phyloP scores from a whole-genome alignment of 176 grass and related monocot species.

The Aegilops bicornis region DNA sequence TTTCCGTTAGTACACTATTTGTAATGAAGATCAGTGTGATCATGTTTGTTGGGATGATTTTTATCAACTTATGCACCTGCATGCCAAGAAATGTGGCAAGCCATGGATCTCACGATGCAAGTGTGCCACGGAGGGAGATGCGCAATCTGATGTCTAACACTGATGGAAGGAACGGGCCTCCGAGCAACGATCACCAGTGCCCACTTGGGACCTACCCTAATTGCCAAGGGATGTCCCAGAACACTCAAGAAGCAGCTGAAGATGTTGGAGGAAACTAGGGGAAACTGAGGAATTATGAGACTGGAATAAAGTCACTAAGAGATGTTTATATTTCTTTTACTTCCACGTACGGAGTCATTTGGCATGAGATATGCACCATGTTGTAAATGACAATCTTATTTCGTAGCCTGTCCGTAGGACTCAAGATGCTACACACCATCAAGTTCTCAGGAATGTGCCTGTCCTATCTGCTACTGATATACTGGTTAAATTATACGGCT shows the following conservation, averaged over 20 bases:
- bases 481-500: no score
- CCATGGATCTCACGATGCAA: not conserved
- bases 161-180: constrained; percentile 36
- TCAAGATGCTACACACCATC: not conserved
- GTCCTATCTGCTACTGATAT: no score
- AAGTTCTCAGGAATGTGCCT: not conserved
- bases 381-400: not conserved
- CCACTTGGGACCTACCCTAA: constrained; percentile 37
- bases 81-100: constrained; percentile 5
- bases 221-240: constrained; percentile 22
- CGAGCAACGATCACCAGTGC: constrained; percentile 50
- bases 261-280: constrained; percentile 3
- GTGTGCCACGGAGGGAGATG: not conserved
- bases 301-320: not conserved
- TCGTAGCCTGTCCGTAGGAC: not conserved
- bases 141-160: constrained; percentile 2
- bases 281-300: not conserved
- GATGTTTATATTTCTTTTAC: not conserved
- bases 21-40: constrained; percentile 5
- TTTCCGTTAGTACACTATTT: not conserved
- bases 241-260: not conserved
- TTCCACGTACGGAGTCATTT: not conserved
- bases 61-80: not conserved
- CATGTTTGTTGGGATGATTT: not conserved
- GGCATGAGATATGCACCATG: not conserved